phyloP scores from a whole-genome alignment of 306 rosid species.

The Biancaea sappan region DNA sequence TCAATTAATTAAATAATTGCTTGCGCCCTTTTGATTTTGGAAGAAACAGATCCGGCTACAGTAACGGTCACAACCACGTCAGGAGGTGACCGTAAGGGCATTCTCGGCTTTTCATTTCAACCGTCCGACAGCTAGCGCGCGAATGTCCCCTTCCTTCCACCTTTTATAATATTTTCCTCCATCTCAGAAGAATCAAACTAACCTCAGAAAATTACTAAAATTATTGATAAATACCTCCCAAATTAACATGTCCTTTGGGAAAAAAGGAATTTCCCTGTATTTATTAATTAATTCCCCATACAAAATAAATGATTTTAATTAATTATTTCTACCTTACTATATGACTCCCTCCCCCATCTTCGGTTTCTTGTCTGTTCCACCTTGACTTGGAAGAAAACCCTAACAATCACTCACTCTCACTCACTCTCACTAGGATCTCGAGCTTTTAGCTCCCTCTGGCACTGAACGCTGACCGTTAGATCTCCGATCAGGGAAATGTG shows the following conservation, averaged over 20 bases:
- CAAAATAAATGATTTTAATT: not conserved
- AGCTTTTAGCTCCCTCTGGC: not conserved
- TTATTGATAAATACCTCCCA: not conserved
- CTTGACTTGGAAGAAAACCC: conserved; percentile 44
- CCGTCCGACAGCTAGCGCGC: conserved; percentile 57
- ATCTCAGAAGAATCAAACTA: not conserved
- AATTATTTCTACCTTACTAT: not conserved
- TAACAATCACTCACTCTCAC: conserved; percentile 31
- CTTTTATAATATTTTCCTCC: not conserved
- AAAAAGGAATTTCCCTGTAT: not conserved
- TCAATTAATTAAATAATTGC: too few species aligned
- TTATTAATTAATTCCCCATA: not conserved
- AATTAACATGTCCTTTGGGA: not conserved
- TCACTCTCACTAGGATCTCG: conserved; percentile 13
- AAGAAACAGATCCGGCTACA: too few species aligned
- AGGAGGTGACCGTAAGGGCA: conserved; percentile 20
- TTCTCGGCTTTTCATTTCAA: conserved; percentile 16
- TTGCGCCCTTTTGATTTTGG: not conserved
- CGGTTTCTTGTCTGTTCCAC: conserved; percentile 38
- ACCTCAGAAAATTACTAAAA: not conserved
- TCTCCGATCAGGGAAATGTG: conserved; percentile 43
- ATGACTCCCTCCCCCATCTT: conserved; percentile 51
- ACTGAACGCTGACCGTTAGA: conserved; percentile 46
- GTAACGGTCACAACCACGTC: too few species aligned
- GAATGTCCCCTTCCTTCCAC: conserved; percentile 31